phyloP scores from a whole-genome alignment of 306 rosid genomes.

The Glycine tomentella region DNA sequence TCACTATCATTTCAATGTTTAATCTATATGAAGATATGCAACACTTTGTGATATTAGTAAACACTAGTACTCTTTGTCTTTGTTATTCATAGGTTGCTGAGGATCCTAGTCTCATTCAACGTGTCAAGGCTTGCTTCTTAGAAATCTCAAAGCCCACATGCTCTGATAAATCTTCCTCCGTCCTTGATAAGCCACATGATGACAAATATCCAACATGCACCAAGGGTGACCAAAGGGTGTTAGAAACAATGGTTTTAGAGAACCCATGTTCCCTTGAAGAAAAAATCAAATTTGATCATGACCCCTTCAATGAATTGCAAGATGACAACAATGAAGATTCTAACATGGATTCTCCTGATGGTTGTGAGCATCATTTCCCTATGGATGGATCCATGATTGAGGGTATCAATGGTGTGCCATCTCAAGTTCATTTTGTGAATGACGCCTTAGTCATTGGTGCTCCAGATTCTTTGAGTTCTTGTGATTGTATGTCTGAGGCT shows the following conservation, averaged over 20 bases:
- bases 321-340: slow-evolving; percentile 52
- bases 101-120: slow-evolving; percentile 82
- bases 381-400: slow-evolving; percentile 63
- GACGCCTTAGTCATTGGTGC: slow-evolving; percentile 60
- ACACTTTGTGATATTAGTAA: not conserved
- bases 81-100: slow-evolving; percentile 62
- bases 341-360: slow-evolving; percentile 43
- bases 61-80: too few relatives aligned
- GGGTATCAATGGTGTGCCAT: slow-evolving; percentile 42
- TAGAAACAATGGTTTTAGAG: slow-evolving; percentile 52
- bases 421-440: slow-evolving; percentile 67
- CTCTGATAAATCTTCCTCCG: slow-evolving; percentile 58
- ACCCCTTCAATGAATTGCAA: slow-evolving; percentile 43
- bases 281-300: slow-evolving; percentile 55
- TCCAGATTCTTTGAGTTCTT: slow-evolving; percentile 71
- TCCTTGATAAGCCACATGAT: slow-evolving; percentile 56
- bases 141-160: slow-evolving; percentile 82
- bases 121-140: slow-evolving; percentile 76
- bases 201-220: slow-evolving; percentile 62
- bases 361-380: slow-evolving; percentile 23
- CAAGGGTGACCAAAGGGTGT: slow-evolving; percentile 50
- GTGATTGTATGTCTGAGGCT: slow-evolving; percentile 71
- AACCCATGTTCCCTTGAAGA: slow-evolving; percentile 48
- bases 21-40: slow-evolving; percentile 2
- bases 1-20: not conserved